Conservation (phyloP, 1,284 basidiomycete species). For the Irpex sp. region DNA sequence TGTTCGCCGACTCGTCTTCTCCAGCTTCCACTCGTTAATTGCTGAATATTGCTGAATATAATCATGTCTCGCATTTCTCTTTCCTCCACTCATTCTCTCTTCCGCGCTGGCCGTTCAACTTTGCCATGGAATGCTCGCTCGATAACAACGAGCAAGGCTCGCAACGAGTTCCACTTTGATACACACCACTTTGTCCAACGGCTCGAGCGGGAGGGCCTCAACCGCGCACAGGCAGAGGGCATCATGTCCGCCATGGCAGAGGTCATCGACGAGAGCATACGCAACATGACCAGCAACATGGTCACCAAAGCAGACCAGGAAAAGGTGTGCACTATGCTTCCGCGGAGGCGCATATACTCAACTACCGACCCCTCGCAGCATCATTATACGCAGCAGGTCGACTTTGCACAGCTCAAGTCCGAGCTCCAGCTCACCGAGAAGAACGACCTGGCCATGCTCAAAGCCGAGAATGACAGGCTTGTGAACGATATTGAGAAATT, state of each 20-base stretch:
- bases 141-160: not conserved
- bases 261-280: conserved; percentile 92
- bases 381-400: conserved; percentile 95
- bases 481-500: conserved; percentile 93
- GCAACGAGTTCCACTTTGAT: conserved; percentile 78
- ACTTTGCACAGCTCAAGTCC: conserved; percentile 96
- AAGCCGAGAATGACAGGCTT: conserved; percentile 92
- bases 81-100: too few relatives aligned
- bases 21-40: too few relatives aligned
- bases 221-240: conserved; percentile 87
- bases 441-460: conserved; percentile 95
- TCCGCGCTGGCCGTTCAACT: not conserved
- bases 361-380: conserved; percentile 45
- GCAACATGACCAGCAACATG: conserved; percentile 92
- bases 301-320: conserved; percentile 94
- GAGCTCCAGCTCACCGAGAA: conserved; percentile 96
- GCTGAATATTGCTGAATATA: too few relatives aligned
- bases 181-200: conserved; percentile 92
- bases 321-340: conserved; percentile 56
- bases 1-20: too few relatives aligned
- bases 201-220: conserved; percentile 83
- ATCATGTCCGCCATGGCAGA: conserved; percentile 94
- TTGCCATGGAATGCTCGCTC: not conserved
- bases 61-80: too few relatives aligned
- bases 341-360: not conserved